Percentiles rank a stretch among this genome's conserved stretches.
phyloP scores from a whole-genome alignment of 2,329 filamentous ascomycete species.

The Mycosphaerella arachidis region DNA sequence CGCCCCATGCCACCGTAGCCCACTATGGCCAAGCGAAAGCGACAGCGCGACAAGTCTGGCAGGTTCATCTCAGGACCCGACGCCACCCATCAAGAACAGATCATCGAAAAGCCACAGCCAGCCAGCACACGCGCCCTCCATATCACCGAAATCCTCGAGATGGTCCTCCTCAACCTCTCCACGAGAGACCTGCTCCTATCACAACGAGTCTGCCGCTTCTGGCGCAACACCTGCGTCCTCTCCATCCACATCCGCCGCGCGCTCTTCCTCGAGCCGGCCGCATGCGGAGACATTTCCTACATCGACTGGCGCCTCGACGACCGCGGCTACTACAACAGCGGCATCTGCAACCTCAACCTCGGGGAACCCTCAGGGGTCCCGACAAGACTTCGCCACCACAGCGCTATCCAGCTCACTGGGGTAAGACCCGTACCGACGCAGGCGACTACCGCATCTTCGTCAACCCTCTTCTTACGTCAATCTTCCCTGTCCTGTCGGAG shows the following conservation, averaged over 20 bases:
- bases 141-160: background rate
- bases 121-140: background rate
- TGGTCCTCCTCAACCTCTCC: background rate
- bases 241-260: background rate
- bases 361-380: background rate
- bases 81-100: background rate
- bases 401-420: background rate
- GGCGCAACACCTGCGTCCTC: background rate
- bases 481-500: background rate
- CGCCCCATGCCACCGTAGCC: background rate
- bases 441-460: background rate
- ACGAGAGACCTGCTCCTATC: background rate
- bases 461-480: background rate
- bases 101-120: background rate
- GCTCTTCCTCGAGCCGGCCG: background rate
- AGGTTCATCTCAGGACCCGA: background rate
- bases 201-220: background rate
- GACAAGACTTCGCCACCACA: background rate
- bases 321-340: background rate
- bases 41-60: background rate
- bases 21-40: background rate
- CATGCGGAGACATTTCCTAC: background rate
- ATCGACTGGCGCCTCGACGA: background rate
- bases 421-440: background rate
- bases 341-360: background rate